phyloP scores from a whole-genome alignment of 2,329 filamentous ascomycete species.

The Sclerotinia subarctica region DNA sequence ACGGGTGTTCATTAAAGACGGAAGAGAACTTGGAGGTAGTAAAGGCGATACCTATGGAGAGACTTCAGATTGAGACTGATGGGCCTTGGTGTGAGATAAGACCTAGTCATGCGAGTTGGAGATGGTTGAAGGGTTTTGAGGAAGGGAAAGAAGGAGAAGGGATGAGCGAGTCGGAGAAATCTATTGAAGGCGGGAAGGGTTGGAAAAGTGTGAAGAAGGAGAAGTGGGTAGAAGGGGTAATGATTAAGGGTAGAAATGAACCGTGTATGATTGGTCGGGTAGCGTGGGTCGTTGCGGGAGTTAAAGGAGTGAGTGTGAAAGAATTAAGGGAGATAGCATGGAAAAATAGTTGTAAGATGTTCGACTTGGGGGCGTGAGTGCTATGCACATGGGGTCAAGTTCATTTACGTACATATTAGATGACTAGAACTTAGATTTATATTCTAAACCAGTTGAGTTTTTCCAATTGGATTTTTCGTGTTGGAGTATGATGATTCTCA shows the following conservation, averaged over 20 bases:
- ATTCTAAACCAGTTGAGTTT: neutral
- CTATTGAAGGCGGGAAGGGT: slow-evolving; percentile 40
- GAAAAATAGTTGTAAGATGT: slow-evolving; percentile 77
- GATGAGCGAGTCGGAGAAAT: slow-evolving; percentile 12
- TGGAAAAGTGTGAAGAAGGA: slow-evolving; percentile 93
- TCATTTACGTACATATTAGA: neutral
- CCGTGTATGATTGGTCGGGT: slow-evolving; percentile 83
- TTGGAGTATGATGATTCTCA: too few relatives aligned
- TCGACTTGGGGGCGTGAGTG: slow-evolving; percentile 58
- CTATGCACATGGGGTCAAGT: neutral
- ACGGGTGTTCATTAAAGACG: slow-evolving; percentile 95
- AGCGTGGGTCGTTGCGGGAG: slow-evolving; percentile 80
- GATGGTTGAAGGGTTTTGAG: slow-evolving; percentile 34
- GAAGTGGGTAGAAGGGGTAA: slow-evolving; percentile 80
- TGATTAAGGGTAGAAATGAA: slow-evolving; percentile 96
- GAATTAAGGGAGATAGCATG: slow-evolving; percentile 84
- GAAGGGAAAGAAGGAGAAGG: slow-evolving; percentile 31
- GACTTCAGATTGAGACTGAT: slow-evolving; percentile 92
- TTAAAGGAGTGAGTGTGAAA: slow-evolving; percentile 76
- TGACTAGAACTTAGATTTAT: neutral
- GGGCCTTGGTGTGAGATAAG: slow-evolving; percentile 97
- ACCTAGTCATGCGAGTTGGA: slow-evolving; percentile 72
- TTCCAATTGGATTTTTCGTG: neutral
- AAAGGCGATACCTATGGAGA: slow-evolving; percentile 69
- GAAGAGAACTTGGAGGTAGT: slow-evolving; percentile 86